Base-by-base conservation (phyloP, 2,329 filamentous ascomycete genomes). In the Chaetomiaceae sp. region DNA sequence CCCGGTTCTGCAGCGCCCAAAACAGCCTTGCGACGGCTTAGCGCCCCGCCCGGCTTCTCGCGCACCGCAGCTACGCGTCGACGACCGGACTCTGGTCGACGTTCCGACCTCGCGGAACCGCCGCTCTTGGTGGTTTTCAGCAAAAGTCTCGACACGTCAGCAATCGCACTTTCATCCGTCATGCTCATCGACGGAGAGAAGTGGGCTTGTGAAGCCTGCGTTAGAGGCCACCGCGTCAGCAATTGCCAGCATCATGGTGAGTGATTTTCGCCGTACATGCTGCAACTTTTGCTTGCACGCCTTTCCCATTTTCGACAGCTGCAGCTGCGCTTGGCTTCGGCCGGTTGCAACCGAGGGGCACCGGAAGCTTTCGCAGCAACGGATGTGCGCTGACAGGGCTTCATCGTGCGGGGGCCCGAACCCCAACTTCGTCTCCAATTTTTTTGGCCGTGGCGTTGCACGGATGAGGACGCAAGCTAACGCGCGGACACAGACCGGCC, bases 141-240 rank as follows among this genome's bases (percentile, higher is more conserved):
- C 27, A 43, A 14, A 12, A 12, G 14, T 30, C 42, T 19, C 24
- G 29, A 17, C n/a, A 32, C 32, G 42, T 18, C 26, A 34, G 35
- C 38, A 17, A 34, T 35, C 27, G 32, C 30, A 17, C 38, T 9
- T 24, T 15, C 38, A 38, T 43, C 44, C 42, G 68, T 60, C 52
- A 90, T 90, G 86, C 76, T 90, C 67, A 86, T 90, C 68, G 83
- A 95, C 76, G 91, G 91, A 69, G 88, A 95, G 75, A 97, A 97
- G 76, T 97, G 81, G 75, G 91, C 91, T 70, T 97, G 91, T 76
- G 88, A 95, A 73, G 90, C 90, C 72, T 98, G 93, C 73, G 89
- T 98, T 66, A 86, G 93, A 70, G 93, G 93, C 65, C 93, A 98
- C 74, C 88, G 93, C 66, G 93, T 98, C 65, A 97, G 90, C 84